Base-by-base conservation (phyloP, 768 basidiomycete species). In the Paxillus involutus region DNA sequence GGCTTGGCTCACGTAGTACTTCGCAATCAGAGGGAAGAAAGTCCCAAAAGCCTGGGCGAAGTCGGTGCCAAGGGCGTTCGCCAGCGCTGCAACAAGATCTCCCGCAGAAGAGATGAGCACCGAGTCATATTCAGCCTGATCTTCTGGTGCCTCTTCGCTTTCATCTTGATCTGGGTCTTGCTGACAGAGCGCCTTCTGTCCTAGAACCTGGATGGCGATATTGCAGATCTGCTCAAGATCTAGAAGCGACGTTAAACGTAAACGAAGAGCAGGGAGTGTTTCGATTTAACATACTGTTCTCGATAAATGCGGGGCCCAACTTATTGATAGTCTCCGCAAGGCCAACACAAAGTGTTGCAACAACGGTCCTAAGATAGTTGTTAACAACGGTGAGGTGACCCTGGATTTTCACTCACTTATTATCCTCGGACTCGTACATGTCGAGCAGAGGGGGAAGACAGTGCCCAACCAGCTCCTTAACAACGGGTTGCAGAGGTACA, bases 111-210 rank as follows among this genome's bases (percentile, higher is more conserved):
- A 91, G 66, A 98, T 90, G 53, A 99, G 80, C 51, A 97, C 91
- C 4, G 95, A 91, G 68, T 99, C 97, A 68, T 94, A 96, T 75
- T 99, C 97, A 1, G 95, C 94, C 64, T 89, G 88, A 58, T 92
- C 91, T 68, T 92, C 91, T 8, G 86, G 88, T 24, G 87, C 88
- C 62, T 91, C 91, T 24, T 90, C 90, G 4, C 80, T 81, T 59
- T 93, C 91, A 60, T 94, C 94, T 59, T 91, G 89, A 66, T 96
- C 94, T 44, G 94, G 93, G 64, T 96, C 94, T 70, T 94, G 89
- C 71, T 99, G 97, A 75, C 96, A 98, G 61, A 93, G 81, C 0
- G 94, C 91, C 74, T 96, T 97, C 72, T 94, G 89, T 68, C 94
- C 91, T 42, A 99, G 79, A 59, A 99, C 85, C 64, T 92, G 85